Percentiles rank a stretch among this genome's conserved stretches.
Evolutionary conservation across 805 yeast species (phyloP).

Genomic region (Saturnispora galanensis): DNA sequence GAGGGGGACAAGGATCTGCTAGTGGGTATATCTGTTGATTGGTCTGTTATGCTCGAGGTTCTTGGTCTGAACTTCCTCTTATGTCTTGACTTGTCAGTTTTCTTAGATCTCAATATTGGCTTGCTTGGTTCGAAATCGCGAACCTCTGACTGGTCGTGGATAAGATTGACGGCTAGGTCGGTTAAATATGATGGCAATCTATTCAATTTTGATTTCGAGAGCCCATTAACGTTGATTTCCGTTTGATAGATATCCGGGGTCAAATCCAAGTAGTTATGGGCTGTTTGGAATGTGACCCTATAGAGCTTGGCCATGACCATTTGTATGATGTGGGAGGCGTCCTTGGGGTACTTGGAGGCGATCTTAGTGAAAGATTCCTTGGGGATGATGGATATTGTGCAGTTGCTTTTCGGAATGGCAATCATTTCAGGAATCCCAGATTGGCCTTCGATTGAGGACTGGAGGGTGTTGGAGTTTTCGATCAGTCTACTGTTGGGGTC

Average conservation of each 20-base stretch:
- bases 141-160: neutral
- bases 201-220: conserved; percentile 23
- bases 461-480: conserved; percentile 6
- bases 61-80: too few species aligned
- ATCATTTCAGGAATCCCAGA: conserved; percentile 31
- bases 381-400: conserved; percentile 90
- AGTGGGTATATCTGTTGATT: neutral
- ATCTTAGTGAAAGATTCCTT: conserved; percentile 68
- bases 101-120: neutral
- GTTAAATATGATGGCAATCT: conserved; percentile 57
- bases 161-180: conserved; percentile 25
- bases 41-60: too few species aligned
- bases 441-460: neutral
- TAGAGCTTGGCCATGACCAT: conserved; percentile 81
- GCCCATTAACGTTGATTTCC: conserved; percentile 54
- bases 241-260: conserved; percentile 73
- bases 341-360: conserved; percentile 68
- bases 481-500: conserved; percentile 2
- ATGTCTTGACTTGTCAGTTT: neutral
- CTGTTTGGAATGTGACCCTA: conserved; percentile 85
- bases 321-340: conserved; percentile 89
- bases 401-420: conserved; percentile 63
- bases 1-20: conserved; percentile 2
- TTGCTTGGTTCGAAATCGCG: neutral
- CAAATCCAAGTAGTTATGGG: conserved; percentile 76